A percentile compares a stretch with the other conserved stretches of the same genome.
Evolutionary conservation across 805 yeast species (phyloP).

Genomic region (Grigorovia humatica): DNA sequence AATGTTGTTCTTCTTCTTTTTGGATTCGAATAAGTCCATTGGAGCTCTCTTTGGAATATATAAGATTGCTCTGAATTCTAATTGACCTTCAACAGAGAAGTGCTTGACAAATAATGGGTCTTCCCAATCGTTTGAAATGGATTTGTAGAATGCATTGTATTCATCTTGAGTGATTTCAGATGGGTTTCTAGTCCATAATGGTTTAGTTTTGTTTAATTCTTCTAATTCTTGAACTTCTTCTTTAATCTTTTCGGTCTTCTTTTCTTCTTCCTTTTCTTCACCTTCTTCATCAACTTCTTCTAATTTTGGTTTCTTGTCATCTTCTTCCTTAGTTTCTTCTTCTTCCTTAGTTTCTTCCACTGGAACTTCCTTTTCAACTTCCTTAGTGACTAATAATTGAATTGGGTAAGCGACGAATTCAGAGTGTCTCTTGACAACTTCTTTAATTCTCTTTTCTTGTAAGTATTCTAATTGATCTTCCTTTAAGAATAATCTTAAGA

Average conservation of each 20-base stretch:
- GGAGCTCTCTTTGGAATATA: constrained; percentile 99
- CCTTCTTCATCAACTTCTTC: constrained; percentile 69
- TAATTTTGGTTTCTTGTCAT: constrained; percentile 61
- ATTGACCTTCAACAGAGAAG: constrained; percentile 99
- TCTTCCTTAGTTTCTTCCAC: constrained; percentile 32
- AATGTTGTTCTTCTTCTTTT: constrained; percentile 98
- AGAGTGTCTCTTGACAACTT: constrained; percentile 98
- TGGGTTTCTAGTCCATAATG: constrained; percentile 99
- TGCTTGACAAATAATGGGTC: constrained; percentile 99
- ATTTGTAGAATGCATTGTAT: constrained; percentile 98
- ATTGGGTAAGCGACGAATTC: constrained; percentile 99
- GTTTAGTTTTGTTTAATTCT: constrained; percentile 98
- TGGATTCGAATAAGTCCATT: constrained; percentile 92
- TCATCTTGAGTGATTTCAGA: constrained; percentile 95
- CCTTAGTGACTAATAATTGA: constrained; percentile 96
- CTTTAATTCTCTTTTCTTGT: constrained; percentile 99
- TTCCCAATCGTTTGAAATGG: constrained; percentile 99
- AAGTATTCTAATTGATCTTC: constrained; percentile 98
- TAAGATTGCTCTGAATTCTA: constrained; percentile 96
- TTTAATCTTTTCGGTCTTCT: constrained; percentile 79
- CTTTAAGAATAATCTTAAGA: constrained; percentile 91
- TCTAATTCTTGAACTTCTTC: constrained; percentile 92
- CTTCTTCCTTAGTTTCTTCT: constrained; percentile 42
- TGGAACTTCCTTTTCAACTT: constrained; percentile 96
- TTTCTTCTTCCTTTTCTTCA: constrained; percentile 56